Evolutionary conservation across 129 eudicot species (phyloP), one percentile per base, ranked within the genome.

Genomic region (Tanacetum coccineum): DNA sequence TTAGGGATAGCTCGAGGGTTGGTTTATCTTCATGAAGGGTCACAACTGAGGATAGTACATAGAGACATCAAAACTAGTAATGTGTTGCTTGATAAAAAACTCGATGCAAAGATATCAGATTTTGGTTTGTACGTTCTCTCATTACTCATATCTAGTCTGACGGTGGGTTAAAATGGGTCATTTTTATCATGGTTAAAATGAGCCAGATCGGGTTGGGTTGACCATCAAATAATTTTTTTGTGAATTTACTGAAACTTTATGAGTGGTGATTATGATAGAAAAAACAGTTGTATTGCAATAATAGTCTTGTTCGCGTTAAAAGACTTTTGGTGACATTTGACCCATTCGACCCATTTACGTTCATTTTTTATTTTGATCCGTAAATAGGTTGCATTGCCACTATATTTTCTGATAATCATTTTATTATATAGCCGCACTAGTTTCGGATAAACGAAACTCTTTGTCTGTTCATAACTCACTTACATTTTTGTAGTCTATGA

Each of bases 61-160:
- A 78, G 91, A 73, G 97, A 89, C 73, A 89, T 89, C 65, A 89
- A 89, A 68, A 78, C 95, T 22, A 86, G 95, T 75, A 89, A 86
- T 69, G 81, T 89, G 50, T 79, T 89, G 71, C 95, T 89, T 66
- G 97, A 89, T 69, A 86, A 86, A 76, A 83, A 86, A 57, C 80
- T 89, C 25, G 80, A 80, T 58, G 95, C 97, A 21, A 86, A 89
- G 48, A 89, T 89, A 78, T 89, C 97, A 25, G 97, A 89, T 73
- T 89, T 86, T 68, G 97, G 97, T 49, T 75, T 89, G 97, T 89
- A 82, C 60, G 88, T 78, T 64, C 36, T 19, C 64, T 49, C n/a
- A 4, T 39, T 62, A 60, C 36, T 46, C 40, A 28, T 26, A 52
- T 63, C 58, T 45, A 26, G 47, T 30, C 18, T 42, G 21, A 19